These are phyloP conservation scores for Mortierella sp. DNA, from an alignment of 371 early-diverging fungal genomes.

Conservation along the genomic window DNA sequence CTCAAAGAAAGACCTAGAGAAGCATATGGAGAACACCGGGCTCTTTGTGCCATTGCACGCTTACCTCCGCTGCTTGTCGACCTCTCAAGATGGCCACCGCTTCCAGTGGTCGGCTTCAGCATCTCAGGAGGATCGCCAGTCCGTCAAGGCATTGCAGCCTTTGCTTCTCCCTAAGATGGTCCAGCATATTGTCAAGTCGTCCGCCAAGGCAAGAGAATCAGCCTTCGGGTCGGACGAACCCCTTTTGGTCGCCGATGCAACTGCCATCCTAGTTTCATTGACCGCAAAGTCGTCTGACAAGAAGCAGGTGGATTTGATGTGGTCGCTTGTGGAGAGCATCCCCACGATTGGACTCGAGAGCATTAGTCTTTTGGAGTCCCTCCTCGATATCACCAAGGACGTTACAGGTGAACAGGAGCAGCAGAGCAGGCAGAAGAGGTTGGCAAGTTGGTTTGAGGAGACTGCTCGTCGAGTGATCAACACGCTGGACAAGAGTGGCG, in stretches of 20 bases:
- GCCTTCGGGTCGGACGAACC: slow-evolving; percentile 23
- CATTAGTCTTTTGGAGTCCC: slow-evolving; percentile 23
- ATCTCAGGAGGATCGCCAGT: slow-evolving; percentile 21
- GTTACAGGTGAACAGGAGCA: slow-evolving; percentile 15
- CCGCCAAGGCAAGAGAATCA: slow-evolving; percentile 21
- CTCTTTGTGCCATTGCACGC: slow-evolving; percentile 41
- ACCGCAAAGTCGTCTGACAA: slow-evolving; percentile 21
- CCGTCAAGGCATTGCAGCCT: slow-evolving; percentile 21
- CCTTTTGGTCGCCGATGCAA: slow-evolving; percentile 25
- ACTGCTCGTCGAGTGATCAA: slow-evolving; percentile 35
- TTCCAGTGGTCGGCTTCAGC: slow-evolving; percentile 41
- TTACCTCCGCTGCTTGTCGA: slow-evolving; percentile 32
- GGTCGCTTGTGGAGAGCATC: slow-evolving; percentile 40
- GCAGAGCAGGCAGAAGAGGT: slow-evolving; percentile 40
- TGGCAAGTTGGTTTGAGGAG: slow-evolving; percentile 50
- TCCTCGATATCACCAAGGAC: slow-evolving; percentile 39
- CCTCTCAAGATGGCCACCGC: background rate
- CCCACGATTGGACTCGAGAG: slow-evolving; percentile 44
- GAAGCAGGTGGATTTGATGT: slow-evolving; percentile 29
- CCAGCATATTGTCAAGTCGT: slow-evolving; percentile 18
- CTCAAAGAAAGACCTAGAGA: slow-evolving; percentile 17
- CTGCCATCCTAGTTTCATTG: slow-evolving; percentile 37
- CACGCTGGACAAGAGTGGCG: slow-evolving; percentile 41
- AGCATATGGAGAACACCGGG: slow-evolving; percentile 16
- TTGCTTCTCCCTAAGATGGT: slow-evolving; percentile 30